Conservation (phyloP, 2,329 filamentous ascomycete species). For the Fusarium solani-melongenae region DNA sequence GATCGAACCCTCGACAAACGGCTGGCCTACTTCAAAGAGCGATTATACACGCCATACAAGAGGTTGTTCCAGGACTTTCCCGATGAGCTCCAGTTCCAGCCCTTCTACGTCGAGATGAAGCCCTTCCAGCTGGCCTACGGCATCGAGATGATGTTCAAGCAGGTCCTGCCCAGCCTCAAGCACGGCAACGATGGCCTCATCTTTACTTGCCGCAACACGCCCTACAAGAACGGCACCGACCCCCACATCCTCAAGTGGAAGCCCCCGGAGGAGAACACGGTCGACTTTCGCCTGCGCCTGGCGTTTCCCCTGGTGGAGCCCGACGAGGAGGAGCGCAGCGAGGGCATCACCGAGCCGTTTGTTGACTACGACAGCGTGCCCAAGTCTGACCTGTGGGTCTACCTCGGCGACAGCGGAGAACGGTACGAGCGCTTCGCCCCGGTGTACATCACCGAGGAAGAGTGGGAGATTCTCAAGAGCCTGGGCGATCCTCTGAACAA, state of each 20-base stretch:
- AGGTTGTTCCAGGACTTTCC: conserved; percentile 73
- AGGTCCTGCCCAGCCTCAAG: conserved; percentile 83
- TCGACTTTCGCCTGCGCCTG: conserved; percentile 88
- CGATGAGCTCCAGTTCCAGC: conserved; percentile 74
- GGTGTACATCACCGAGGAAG: conserved; percentile 76
- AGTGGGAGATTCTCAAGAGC: conserved; percentile 86
- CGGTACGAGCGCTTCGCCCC: conserved; percentile 73
- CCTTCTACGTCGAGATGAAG: conserved; percentile 89
- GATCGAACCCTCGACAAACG: conserved; percentile 87
- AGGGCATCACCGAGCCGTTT: conserved; percentile 71
- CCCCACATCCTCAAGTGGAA: conserved; percentile 98
- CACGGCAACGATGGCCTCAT: conserved; percentile 98
- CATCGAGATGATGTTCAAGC: conserved; percentile 90
- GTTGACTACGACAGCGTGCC: conserved; percentile 85
- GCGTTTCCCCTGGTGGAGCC: conserved; percentile 79
- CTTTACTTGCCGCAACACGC: conserved; percentile 91
- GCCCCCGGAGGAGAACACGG: conserved; percentile 91
- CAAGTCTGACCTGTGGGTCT: conserved; percentile 76
- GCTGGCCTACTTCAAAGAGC: conserved; percentile 84
- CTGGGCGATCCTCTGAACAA: conserved; percentile 83
- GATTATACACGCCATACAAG: conserved; percentile 78
- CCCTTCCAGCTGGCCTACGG: conserved; percentile 89
- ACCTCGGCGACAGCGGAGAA: conserved; percentile 67
- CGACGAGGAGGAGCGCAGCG: conserved; percentile 73
- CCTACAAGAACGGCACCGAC: conserved; percentile 92